Evolutionary conservation across 176 grass and related monocot genomes (phyloP).

Genomic region (Zoysia japonica): DNA sequence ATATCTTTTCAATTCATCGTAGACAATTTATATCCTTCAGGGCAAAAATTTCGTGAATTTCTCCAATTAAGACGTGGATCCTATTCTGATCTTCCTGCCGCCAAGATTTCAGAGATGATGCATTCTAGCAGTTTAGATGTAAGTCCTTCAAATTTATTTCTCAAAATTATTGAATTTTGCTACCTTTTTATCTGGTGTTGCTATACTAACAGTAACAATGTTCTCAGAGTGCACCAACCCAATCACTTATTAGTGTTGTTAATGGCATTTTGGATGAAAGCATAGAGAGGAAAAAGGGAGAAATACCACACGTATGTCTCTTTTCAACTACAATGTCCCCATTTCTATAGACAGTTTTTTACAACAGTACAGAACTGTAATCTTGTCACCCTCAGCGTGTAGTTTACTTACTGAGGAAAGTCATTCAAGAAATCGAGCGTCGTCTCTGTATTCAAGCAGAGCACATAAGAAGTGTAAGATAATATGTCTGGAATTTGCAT

Average conservation of each 20-base stretch:
- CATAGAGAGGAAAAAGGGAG: constrained; percentile 97
- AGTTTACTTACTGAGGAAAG: constrained; percentile 87
- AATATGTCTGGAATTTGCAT: constrained; percentile 17
- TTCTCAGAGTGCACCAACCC: constrained; percentile 85
- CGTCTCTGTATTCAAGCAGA: constrained; percentile 95
- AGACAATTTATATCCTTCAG: constrained; percentile 31
- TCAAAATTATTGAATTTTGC: constrained; percentile 9
- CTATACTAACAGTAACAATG: constrained; percentile 42
- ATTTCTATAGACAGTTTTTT: constrained; percentile 29
- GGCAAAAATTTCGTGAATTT: constrained; percentile 78
- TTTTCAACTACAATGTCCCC: constrained; percentile 7
- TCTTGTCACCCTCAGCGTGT: constrained; percentile 63
- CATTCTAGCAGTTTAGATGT: constrained; percentile 94
- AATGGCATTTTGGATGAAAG: constrained; percentile 98
- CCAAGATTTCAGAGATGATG: constrained; percentile 98
- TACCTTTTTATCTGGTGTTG: not conserved
- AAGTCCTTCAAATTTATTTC: constrained; percentile 37
- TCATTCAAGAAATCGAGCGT: constrained; percentile 88
- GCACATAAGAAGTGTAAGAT: constrained; percentile 91
- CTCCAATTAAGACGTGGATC: constrained; percentile 80
- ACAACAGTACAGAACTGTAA: constrained; percentile 25
- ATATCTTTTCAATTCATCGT: constrained; percentile 6
- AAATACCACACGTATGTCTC: constrained; percentile 85
- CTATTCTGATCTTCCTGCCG: constrained; percentile 78
- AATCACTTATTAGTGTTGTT: constrained; percentile 82